phyloP scores from a whole-genome alignment of 768 basidiomycete species.

The Psilocybe cubensis region DNA sequence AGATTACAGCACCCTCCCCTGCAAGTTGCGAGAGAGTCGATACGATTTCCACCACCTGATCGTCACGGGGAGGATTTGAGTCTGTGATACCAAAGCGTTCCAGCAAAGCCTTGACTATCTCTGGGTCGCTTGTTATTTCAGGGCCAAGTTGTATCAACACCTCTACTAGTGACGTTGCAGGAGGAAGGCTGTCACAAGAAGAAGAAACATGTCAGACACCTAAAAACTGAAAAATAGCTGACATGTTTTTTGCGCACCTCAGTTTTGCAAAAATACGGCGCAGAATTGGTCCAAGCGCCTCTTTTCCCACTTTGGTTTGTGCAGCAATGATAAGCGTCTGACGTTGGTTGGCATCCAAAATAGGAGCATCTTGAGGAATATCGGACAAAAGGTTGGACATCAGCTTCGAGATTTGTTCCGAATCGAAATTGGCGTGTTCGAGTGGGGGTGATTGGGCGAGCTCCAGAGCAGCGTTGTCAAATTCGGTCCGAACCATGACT shows the following conservation, averaged over 20 bases:
- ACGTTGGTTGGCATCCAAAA: constrained; percentile 73
- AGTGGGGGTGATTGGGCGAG: constrained; percentile 82
- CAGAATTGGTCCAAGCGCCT: constrained; percentile 73
- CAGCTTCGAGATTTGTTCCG: constrained; percentile 76
- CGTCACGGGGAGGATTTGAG: constrained; percentile 69
- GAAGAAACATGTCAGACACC: constrained; percentile 8
- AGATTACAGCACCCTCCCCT: constrained; percentile 70
- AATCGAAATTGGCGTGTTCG: constrained; percentile 79
- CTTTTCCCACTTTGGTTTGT: constrained; percentile 80
- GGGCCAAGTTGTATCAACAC: constrained; percentile 77
- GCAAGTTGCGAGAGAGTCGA: constrained; percentile 69
- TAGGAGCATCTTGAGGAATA: constrained; percentile 65
- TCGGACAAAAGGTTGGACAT: constrained; percentile 82
- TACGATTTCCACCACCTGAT: constrained; percentile 72
- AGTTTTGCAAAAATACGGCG: constrained; percentile 75
- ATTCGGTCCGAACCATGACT: constrained; percentile 73
- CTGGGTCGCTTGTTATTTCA: constrained; percentile 76
- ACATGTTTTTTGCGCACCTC: constrained; percentile 50
- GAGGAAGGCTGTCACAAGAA: constrained; percentile 54
- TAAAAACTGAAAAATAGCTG: constrained; percentile 12
- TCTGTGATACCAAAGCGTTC: constrained; percentile 79
- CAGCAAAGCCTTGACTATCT: constrained; percentile 69
- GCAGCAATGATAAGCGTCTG: constrained; percentile 76
- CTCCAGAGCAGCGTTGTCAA: constrained; percentile 76
- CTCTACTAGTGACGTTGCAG: constrained; percentile 74